Percentiles rank a stretch among this genome's conserved stretches.
Conservation (phyloP, 2,329 filamentous ascomycete genomes). For the Exophiala mesophila region DNA sequence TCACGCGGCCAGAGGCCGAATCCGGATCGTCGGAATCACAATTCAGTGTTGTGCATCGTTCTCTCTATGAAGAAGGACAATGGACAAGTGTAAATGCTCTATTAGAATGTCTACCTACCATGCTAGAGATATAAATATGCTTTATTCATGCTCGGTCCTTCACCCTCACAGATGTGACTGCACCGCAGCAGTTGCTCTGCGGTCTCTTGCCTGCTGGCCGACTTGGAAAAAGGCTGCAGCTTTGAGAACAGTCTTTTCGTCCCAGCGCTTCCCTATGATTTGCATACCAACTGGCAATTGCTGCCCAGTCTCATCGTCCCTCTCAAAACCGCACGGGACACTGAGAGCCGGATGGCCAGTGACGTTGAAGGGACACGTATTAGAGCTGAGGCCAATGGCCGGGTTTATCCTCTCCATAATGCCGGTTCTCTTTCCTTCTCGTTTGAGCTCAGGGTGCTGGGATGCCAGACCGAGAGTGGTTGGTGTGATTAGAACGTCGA, state of each 20-base stretch:
- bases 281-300: constrained; percentile 52
- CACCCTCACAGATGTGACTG: background rate
- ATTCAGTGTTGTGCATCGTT: too few species aligned
- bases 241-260: constrained; percentile 25
- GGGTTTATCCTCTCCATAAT: constrained; percentile 38
- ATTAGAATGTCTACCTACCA: too few species aligned
- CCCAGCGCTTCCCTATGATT: constrained; percentile 41
- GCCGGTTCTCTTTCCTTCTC: constrained; percentile 23
- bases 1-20: too few species aligned
- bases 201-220: constrained; percentile 2
- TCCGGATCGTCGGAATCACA: too few species aligned
- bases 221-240: constrained; percentile 28
- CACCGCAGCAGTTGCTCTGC: background rate
- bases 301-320: constrained; percentile 34
- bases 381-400: constrained; percentile 50
- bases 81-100: too few species aligned
- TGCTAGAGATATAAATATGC: too few species aligned
- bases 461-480: constrained; percentile 42
- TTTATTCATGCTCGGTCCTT: too few species aligned
- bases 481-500: constrained; percentile 47
- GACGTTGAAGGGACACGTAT: constrained; percentile 55
- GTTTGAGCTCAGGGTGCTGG: constrained; percentile 32
- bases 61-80: too few species aligned
- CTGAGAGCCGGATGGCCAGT: constrained; percentile 54
- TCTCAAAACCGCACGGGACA: constrained; percentile 47